Conservation (phyloP, 768 basidiomycete genomes). For the Wakefieldia striispora region DNA sequence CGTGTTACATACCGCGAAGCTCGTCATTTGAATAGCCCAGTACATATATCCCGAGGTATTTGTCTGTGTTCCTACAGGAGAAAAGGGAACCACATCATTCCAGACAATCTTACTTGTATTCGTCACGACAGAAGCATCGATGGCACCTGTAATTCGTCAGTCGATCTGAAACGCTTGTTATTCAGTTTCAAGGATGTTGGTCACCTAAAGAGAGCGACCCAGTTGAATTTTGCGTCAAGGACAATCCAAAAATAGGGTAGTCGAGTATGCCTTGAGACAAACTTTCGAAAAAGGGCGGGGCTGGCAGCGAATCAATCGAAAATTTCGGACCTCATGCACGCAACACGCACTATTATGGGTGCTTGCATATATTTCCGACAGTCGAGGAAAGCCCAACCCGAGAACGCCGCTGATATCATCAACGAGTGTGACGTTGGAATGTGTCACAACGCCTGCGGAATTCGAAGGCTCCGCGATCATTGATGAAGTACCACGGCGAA, state of each 20-base stretch:
- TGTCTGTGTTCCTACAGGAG: constrained; percentile 55
- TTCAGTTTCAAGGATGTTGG: neutral
- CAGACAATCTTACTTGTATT: constrained; percentile 62
- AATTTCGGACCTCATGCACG: neutral
- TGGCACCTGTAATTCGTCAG: constrained; percentile 51
- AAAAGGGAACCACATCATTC: constrained; percentile 74
- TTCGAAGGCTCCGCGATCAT: neutral
- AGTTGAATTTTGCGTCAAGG: constrained; percentile 53
- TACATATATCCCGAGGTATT: constrained; percentile 70
- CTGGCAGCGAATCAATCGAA: constrained; percentile 32
- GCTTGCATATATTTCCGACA: constrained; percentile 55
- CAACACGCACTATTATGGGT: constrained; percentile 48
- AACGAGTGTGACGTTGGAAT: constrained; percentile 59
- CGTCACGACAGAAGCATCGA: constrained; percentile 66
- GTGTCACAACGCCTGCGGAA: constrained; percentile 53
- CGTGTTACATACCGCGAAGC: constrained; percentile 44
- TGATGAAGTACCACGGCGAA: constrained; percentile 1
- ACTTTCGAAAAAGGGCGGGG: constrained; percentile 63
- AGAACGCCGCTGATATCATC: constrained; percentile 70
- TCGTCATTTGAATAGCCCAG: constrained; percentile 65
- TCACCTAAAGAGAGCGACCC: constrained; percentile 68
- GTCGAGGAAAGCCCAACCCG: constrained; percentile 73
- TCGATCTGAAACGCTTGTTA: neutral
- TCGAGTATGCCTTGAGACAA: constrained; percentile 63
- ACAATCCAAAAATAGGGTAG: constrained; percentile 77